Evolutionary conservation across 192 early-diverging fungal genomes (phyloP), one percentile per base, ranked within the genome.

Genomic region (Umbelopsis ramanniana): DNA sequence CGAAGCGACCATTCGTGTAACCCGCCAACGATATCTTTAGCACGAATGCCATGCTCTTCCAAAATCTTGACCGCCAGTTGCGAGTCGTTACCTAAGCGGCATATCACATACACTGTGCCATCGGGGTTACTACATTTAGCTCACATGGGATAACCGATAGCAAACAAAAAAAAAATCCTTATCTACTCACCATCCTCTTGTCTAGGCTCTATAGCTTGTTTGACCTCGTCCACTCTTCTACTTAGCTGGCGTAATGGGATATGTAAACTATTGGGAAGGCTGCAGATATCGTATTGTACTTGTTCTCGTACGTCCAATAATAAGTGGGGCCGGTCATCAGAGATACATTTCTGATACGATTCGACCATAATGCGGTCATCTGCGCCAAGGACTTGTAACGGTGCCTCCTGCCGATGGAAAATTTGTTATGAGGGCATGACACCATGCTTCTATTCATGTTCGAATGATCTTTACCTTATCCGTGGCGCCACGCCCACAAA

Each of bases 231-330:
- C 21, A 91, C 43, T 9, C 79, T 72, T 3, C 70, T 67, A 2
- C 79, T 67, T 2, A 93, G 81, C 26, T 84, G 74, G 22, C 80
- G 82, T 23, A 89, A 71, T 7, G 90, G 90, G 43, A 92, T 83
- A 66, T 89, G 68, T 3, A 69, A 33, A 69, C 75, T 81, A 37
- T 84, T 77, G 5, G 90, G 89, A 33, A 99, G 78, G 6, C 79
- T 71, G 69, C 94, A 95, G 52, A 98, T 97, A 26, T 90, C 86
- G 81, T 88, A 97, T 75, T 97, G 91, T 8, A 92, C 83, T 46
- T 78, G 82, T n/a, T 93, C 91, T 69, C 97, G 91, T 3, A 97
- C 95, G 79, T 99, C 97, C 46, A 99, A 76, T 38, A 99, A 76
- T 17, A 98, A 40, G 75, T 95, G 92, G 4, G 88, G 81, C n/a